A percentile compares a stretch with the other conserved stretches of the same genome.
These are phyloP conservation scores for Xylaria digitata DNA, from an alignment of 2,329 filamentous ascomycete genomes.

Conservation along the genomic window DNA sequence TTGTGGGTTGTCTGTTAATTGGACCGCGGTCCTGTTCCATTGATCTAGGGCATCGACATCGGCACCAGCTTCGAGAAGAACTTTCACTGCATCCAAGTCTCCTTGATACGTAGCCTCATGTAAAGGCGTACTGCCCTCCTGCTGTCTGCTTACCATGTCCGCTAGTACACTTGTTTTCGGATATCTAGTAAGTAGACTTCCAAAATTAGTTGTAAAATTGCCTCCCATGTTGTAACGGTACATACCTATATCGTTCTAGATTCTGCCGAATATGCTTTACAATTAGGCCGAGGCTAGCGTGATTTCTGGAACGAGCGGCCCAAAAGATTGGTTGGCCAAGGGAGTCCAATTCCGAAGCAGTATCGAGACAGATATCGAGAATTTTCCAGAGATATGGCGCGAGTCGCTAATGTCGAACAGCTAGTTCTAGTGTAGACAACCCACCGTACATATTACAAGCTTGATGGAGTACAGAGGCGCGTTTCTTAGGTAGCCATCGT, in stretches of 20 bases:
- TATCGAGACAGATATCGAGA: slow-evolving; percentile 1
- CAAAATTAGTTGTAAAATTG: not conserved
- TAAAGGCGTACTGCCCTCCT: not conserved
- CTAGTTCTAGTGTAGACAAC: not conserved
- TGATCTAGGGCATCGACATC: not conserved
- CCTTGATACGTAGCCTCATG: not conserved
- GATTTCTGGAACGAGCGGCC: not conserved
- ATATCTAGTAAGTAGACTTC: slow-evolving; percentile 5
- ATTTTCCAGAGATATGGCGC: not conserved
- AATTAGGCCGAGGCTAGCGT: not conserved
- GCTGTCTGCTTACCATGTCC: not conserved
- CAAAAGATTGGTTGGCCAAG: not conserved
- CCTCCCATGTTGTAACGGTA: not conserved
- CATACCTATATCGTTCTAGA: slow-evolving; percentile 15
- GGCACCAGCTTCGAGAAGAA: slow-evolving; percentile 17
- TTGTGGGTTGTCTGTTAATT: not conserved
- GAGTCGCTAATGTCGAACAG: not conserved
- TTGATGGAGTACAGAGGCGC: not conserved
- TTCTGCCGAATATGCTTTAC: slow-evolving; percentile 9
- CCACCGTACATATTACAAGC: not conserved
- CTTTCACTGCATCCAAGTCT: not conserved
- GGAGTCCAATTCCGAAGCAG: not conserved
- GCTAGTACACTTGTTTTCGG: not conserved
- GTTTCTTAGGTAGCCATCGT: not conserved
- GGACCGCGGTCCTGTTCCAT: slow-evolving; percentile 7